phyloP scores from a whole-genome alignment of 2,329 filamentous ascomycete genomes.

The Arachnomyces sp. region DNA sequence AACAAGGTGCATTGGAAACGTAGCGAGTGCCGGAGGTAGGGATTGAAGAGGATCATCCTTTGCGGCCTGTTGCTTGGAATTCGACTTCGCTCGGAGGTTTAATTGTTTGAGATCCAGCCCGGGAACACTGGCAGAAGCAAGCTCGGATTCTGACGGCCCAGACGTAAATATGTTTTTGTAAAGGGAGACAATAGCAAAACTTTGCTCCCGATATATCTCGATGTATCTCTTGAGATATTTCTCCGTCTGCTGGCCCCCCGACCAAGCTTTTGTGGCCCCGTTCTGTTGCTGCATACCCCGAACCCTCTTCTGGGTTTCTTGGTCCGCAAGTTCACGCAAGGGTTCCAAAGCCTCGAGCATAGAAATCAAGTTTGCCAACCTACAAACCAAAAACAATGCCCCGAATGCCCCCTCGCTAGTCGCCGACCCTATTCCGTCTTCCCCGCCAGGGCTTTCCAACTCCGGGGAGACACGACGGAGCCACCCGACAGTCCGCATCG shows the following conservation, averaged over 20 bases:
- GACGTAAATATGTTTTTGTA: conserved; percentile 81
- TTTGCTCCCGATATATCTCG: conserved; percentile 95
- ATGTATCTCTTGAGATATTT: conserved; percentile 91
- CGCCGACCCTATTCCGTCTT: conserved; percentile 17
- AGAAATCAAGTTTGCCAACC: conserved; percentile 67
- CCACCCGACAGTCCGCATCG: conserved; percentile 87
- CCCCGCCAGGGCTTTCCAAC: conserved; percentile 45
- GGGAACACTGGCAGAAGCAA: conserved; percentile 19
- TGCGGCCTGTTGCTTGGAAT: conserved; percentile 13
- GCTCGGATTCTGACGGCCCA: conserved; percentile 35
- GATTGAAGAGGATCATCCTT: conserved; percentile 35
- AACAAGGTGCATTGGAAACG: conserved; percentile 77
- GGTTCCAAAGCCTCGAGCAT: conserved; percentile 81
- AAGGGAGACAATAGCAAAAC: conserved; percentile 90
- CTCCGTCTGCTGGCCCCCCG: conserved; percentile 79
- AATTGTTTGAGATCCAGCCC: conserved; percentile 18
- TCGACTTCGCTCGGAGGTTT: conserved; percentile 17
- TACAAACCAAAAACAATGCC: conserved; percentile 78
- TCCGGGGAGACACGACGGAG: conserved; percentile 80
- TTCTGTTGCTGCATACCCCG: conserved; percentile 19
- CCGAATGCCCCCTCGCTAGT: conserved; percentile 62
- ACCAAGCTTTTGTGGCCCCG: conserved; percentile 22
- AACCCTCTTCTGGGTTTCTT: conserved; percentile 55
- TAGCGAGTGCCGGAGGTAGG: conserved; percentile 68
- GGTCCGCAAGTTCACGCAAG: conserved; percentile 78